Percentiles rank a stretch among this genome's conserved stretches.
Evolutionary conservation across 2,329 filamentous ascomycete species (phyloP).

Genomic region (Elsinoe perseae): DNA sequence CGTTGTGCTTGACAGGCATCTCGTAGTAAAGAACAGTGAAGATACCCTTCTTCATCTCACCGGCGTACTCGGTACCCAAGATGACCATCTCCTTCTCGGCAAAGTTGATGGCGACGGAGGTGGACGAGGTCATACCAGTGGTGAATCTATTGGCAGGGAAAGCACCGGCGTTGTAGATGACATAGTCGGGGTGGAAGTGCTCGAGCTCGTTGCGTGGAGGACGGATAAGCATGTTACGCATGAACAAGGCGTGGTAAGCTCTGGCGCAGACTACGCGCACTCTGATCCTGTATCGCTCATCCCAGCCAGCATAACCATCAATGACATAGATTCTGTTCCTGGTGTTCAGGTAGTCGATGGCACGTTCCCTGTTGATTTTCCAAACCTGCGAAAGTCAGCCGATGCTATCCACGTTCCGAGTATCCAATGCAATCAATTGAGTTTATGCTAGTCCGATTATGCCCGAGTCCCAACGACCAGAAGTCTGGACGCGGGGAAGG

Average conservation of each 20-base stretch:
- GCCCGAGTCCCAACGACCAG: conserved; percentile 24
- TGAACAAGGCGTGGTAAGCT: conserved; percentile 99
- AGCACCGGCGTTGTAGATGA: conserved; percentile 97
- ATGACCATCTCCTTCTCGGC: conserved; percentile 99
- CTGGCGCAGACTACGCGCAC: conserved; percentile 97
- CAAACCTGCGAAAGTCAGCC: conserved; percentile 62
- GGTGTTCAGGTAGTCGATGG: conserved; percentile 98
- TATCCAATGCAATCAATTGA: conserved; percentile 12
- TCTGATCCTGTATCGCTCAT: conserved; percentile 94
- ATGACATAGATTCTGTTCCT: conserved; percentile 97
- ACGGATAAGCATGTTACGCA: conserved; percentile 99
- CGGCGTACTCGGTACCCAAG: conserved; percentile 95
- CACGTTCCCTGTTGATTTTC: conserved; percentile 98
- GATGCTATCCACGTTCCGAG: neutral
- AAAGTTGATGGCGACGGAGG: conserved; percentile 98
- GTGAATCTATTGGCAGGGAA: conserved; percentile 99
- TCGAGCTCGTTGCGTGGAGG: conserved; percentile 85
- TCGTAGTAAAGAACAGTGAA: conserved; percentile 99
- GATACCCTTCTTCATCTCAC: conserved; percentile 93
- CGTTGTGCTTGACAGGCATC: conserved; percentile 99
- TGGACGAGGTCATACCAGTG: conserved; percentile 96
- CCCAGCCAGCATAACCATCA: conserved; percentile 96
- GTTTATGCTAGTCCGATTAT: conserved; percentile 18
- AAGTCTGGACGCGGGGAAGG: neutral
- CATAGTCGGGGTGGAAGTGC: conserved; percentile 98